Base-by-base conservation (phyloP, 441 rosid genomes). In the Kokia cookei region DNA sequence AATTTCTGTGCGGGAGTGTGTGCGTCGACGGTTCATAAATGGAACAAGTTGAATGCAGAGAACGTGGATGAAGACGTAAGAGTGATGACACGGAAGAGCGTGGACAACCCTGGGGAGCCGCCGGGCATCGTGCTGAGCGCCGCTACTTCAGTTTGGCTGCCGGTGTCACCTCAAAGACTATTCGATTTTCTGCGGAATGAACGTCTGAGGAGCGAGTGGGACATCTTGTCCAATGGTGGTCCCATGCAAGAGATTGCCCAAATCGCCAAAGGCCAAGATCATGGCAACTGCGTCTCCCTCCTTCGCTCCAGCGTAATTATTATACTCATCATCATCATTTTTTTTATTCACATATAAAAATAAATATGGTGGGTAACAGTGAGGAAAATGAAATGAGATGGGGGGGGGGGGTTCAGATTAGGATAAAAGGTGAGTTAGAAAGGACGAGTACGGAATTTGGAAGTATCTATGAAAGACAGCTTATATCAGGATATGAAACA, bases 231-330 rank as follows among this genome's bases (percentile, higher is more conserved):
- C 17, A 90, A 90, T 26, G 96, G 95, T 19, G 93, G 96, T 15
- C 95, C 94, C 5, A 91, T 95, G 98, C 96, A 86, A 65, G 99
- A 93, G 81, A 89, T 90, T 90, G 95, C 91, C 77, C 98, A 88
- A 76, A 91, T 93, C 0, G 93, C 95, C 69, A 95, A 95, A 81
- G 98, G 96, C 75, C 97, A 86, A 73, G 93, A 89, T 69, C 94
- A 85, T 37, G 96, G 94, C 88, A 92, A 94, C 79, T 92, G 94
- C 74, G 97, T 93, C 63, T 93, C 95, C 63, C 91, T 95, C 27
- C 92, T 95, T 12, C 95, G 98, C 11, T 80, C 89, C 14, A 84
- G 79, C 35, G 89, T 87, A 78, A 82, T 80, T 67, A 17, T 26
- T 32, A 32, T 32, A 32, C 6, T 32, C 37, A 32, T 32, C 37